Base-by-base conservation (phyloP, 2,329 filamentous ascomycete genomes). In the Rhynchosporium secalis region DNA sequence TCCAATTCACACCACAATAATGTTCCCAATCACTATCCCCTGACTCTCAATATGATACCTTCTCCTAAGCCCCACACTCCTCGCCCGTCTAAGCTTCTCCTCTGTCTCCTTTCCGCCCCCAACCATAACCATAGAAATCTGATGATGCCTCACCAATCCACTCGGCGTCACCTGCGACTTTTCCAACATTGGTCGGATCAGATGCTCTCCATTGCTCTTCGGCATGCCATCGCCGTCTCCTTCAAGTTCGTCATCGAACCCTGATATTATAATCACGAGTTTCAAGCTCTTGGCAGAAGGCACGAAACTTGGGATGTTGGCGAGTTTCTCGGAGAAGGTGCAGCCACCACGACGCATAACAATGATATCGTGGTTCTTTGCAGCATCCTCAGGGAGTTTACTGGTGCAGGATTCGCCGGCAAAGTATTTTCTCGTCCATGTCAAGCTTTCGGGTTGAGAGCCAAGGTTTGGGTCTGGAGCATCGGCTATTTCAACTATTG, bases 81-180 rank as follows among this genome's bases (percentile, higher is more conserved):
- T 81, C n/a, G 89, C 86, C 49, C 78, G 77, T 47, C 76, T 79
- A 38, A 97, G 79, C 61, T 87, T 76, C 33, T 82, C 80, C 69
- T 92, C 89, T 10, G 84, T 85, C 61, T 82, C 80, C 9, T 86
- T 80, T 0, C 87, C 88, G 0, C 90, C 92, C 0, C 86, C 86
- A 26, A 96, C 84, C 84, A 98, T 90, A 45, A 96, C 82, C 84
- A 97, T 86, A 12, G 90, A 85, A 43, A 98, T 88, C 2, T 87
- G 88, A 70, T 92, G 82, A 64, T 72, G 71, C 56, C 72, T 67
- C 40, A 71, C 62, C 62, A 76, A 68, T 20, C 72, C 74, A 62
- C 70, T 71, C 43, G 75, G 73, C 4, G 73, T 75, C 20, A 72
- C 60, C 78, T 97, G 94, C 56, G 80, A 77, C 66, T 88, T 83